These are phyloP conservation scores for Wickerhamomyces pijperi DNA, from an alignment of 805 yeast species.

Conservation along the genomic window DNA sequence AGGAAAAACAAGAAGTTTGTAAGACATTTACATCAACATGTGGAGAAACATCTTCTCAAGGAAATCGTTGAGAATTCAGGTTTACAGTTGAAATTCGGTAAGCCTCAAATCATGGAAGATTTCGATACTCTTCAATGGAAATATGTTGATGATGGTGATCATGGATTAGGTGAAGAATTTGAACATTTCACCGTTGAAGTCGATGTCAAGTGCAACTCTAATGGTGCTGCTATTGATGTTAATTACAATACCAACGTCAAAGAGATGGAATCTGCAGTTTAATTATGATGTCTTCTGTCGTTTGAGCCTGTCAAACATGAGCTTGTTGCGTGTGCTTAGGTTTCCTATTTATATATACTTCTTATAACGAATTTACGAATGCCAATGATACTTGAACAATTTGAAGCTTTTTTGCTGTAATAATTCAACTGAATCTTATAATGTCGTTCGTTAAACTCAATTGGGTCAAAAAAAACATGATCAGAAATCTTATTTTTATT, in stretches of 20 bases:
- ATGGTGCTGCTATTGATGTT: conserved; percentile 55
- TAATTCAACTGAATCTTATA: too few species aligned
- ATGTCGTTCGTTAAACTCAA: too few species aligned
- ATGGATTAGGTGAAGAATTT: conserved; percentile 19
- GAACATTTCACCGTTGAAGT: conserved; percentile 56
- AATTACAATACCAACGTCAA: conserved; percentile 38
- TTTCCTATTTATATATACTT: too few species aligned
- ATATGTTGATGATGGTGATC: conserved; percentile 46
- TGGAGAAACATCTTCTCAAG: conserved; percentile 56
- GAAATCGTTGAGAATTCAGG: conserved; percentile 59
- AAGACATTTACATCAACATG: conserved; percentile 66
- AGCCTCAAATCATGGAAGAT: conserved; percentile 34
- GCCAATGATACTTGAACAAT: too few species aligned
- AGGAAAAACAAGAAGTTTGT: conserved; percentile 61
- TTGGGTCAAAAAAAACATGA: too few species aligned
- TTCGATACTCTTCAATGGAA: conserved; percentile 48
- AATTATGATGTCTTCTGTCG: too few species aligned
- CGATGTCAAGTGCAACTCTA: conserved; percentile 54
- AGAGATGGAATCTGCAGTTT: neutral
- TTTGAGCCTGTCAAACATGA: too few species aligned
- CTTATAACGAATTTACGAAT: too few species aligned
- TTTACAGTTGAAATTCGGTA: conserved; percentile 37
- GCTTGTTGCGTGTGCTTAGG: too few species aligned
- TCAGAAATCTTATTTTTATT: too few species aligned
- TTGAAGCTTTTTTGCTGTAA: too few species aligned